Base-by-base conservation (phyloP, 257 asterid genomes). In the Paraleonurus japonicus region DNA sequence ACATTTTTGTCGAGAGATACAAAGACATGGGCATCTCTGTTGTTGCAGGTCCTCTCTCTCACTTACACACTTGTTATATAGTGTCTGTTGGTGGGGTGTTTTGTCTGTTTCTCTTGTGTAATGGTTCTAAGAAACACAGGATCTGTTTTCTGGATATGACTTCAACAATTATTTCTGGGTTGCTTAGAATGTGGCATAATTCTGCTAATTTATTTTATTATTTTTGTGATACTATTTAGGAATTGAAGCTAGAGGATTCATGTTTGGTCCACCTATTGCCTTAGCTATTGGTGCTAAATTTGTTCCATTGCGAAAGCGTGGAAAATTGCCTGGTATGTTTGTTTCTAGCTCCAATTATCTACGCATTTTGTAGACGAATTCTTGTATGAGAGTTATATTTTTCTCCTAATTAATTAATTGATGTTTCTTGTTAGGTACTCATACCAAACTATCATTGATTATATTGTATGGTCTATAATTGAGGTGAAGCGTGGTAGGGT, bases 261-360 rank as follows among this genome's bases (percentile, higher is more conserved):
- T 90, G 88, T 90, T 90, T 85, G 96, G 87, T 70, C 90, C 96
- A 64, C 75, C 95, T 9, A 73, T 90, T 61, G 95, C 96, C 50
- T 82, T 90, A 65, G 95, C 92, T 16, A 90, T 90, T 63, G 96
- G 95, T 72, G 95, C 96, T 47, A 90, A 90, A 80, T 90, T 90
- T 76, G 90, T 90, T 17, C 95, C 96, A 1, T 63, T 90, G 30
- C 83, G 95, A 11, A 90, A 90, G 76, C 88, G 82, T 3, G 95
- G 96, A 74, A 90, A 90, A 72, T 76, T 90, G 75, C 95, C 96
- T 12, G 96, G 96, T 87, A 87, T 45, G 33, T 47, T 13, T 51
- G 19, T 41, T 9, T 53, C 7, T 7, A 26, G 15, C 4, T 58
- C 5, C 4, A 12, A 35, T n/a, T 17, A 4, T 70, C 30, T 37